Evolutionary conservation across 331 rosid species (phyloP), one percentile per base, ranked within the genome.

Genomic region (Telfairia occidentalis): DNA sequence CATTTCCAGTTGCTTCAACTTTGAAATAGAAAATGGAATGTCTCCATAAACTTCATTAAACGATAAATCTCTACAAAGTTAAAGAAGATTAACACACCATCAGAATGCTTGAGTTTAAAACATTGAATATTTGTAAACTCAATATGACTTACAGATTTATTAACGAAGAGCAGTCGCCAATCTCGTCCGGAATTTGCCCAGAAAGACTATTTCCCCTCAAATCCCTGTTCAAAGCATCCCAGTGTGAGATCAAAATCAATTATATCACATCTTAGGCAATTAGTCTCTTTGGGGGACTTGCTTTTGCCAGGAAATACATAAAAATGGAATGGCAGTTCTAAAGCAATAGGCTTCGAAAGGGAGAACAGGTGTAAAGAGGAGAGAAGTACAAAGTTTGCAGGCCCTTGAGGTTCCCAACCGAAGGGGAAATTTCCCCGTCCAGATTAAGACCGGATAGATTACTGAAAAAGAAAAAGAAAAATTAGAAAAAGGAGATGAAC

Each of bases 101-200:
- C 76, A n/a, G 45, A 48, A 3, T 18, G 40, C 60, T 28, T 48
- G 9, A 18, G 9, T 46, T 23, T 7, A 46, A 70, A 26, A 70
- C 9, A 71, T 48, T 18, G 46, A 26, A 29, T 5, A 71, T 0
- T 30, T 0, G 15, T 9, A 6, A 65, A 12, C 30, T 40, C 48
- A 11, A 30, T 28, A 40, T 45, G 75, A 82, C 92, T 77, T 84
- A 96, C 99, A 96, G 60, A 85, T 32, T 84, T 78, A 2, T 77
- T 71, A 96, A 80, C 9, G 94, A 85, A 21, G 92, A 84, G 77
- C 97, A 96, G 73, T 92, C 97, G 55, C 99, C 99, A 78, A 96
- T 96, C 92, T 96, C 97, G 76, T 92, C 99, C 13, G 99, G 99
- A 83, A 96, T 96, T 82, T 96, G 99, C 76, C 99, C 97, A 0